Evolutionary conservation across 768 basidiomycete genomes (phyloP).

Genomic region (Russula vinacea): DNA sequence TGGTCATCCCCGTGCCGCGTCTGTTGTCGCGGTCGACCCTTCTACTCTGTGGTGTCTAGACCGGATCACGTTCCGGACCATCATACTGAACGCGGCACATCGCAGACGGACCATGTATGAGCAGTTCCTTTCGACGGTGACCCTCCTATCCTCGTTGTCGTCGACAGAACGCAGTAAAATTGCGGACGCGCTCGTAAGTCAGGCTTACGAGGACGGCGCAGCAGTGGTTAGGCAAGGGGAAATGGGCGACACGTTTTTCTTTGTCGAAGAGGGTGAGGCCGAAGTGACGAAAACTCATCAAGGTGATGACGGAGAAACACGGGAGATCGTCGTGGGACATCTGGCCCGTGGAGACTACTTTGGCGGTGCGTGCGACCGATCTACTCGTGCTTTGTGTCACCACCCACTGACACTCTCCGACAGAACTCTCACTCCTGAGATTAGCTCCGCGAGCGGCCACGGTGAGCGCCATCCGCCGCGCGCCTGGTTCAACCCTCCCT

Average conservation of each 20-base stretch:
- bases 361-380: slow-evolving; percentile 63
- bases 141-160: slow-evolving; percentile 80
- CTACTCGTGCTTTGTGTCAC: slow-evolving; percentile 1
- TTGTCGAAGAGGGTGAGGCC: slow-evolving; percentile 93
- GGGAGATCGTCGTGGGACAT: slow-evolving; percentile 68
- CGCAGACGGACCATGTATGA: slow-evolving; percentile 94
- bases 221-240: slow-evolving; percentile 91
- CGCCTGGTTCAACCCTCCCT: slow-evolving; percentile 42
- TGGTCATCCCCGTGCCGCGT: slow-evolving; percentile 92
- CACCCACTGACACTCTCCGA: slow-evolving; percentile 20
- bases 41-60: slow-evolving; percentile 94
- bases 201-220: slow-evolving; percentile 77
- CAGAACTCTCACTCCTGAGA: slow-evolving; percentile 89
- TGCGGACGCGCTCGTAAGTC: slow-evolving; percentile 89
- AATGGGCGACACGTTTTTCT: slow-evolving; percentile 95
- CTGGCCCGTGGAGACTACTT: slow-evolving; percentile 95
- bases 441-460: slow-evolving; percentile 94
- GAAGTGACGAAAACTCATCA: slow-evolving; percentile 74
- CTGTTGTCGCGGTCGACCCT: slow-evolving; percentile 78
- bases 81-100: slow-evolving; percentile 90
- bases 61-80: slow-evolving; percentile 96
- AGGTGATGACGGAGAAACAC: slow-evolving; percentile 53
- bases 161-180: slow-evolving; percentile 93
- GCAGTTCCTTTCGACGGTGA: slow-evolving; percentile 87
- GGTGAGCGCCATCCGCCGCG: slow-evolving; percentile 70